A percentile compares a stretch with the other conserved stretches of the same genome.
These are phyloP conservation scores for Rubia tinctorum DNA, from an alignment of 305 asterid genomes.

Conservation along the genomic window DNA sequence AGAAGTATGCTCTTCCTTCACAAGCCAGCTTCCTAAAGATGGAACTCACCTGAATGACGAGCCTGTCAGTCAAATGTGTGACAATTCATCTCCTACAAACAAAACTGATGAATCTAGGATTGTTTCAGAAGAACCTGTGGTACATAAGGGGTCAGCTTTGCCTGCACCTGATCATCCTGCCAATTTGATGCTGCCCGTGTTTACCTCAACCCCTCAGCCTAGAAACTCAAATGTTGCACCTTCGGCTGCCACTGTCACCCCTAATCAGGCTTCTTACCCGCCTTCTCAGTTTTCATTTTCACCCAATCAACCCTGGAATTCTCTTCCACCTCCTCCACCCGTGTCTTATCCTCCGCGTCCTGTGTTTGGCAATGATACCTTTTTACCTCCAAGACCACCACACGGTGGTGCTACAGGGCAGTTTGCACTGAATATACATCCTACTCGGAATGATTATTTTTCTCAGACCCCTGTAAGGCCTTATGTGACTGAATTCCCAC, in stretches of 20 bases:
- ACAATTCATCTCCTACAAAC: conserved; percentile 23
- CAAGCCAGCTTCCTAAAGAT: conserved; percentile 28
- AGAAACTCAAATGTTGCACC: conserved; percentile 36
- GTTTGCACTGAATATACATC: conserved; percentile 40
- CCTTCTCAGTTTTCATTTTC: conserved; percentile 47
- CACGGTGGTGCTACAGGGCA: conserved; percentile 36
- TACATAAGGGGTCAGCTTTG: conserved; percentile 27
- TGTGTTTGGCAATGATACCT: conserved; percentile 19
- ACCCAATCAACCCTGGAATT: conserved; percentile 41
- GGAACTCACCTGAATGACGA: conserved; percentile 29
- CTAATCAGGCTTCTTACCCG: conserved; percentile 48
- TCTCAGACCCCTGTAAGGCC: conserved; percentile 36
- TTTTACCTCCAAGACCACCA: conserved; percentile 30
- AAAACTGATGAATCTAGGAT: conserved; percentile 28
- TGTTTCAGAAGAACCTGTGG: conserved; percentile 30
- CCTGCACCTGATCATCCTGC: conserved; percentile 33
- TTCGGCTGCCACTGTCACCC: conserved; percentile 28
- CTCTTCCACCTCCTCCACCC: conserved; percentile 49
- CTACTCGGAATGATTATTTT: conserved; percentile 37
- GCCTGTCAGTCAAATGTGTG: conserved; percentile 17
- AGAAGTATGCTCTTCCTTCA: conserved; percentile 26
- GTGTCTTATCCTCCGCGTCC: conserved; percentile 32
- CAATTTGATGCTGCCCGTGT: conserved; percentile 27
- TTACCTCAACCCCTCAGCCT: conserved; percentile 35
- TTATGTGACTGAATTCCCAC: conserved; percentile 38